Percentiles rank a stretch among this genome's conserved stretches.
These are phyloP conservation scores for Cyberlindnera saturnus DNA, from an alignment of 805 yeast genomes.

Conservation along the genomic window DNA sequence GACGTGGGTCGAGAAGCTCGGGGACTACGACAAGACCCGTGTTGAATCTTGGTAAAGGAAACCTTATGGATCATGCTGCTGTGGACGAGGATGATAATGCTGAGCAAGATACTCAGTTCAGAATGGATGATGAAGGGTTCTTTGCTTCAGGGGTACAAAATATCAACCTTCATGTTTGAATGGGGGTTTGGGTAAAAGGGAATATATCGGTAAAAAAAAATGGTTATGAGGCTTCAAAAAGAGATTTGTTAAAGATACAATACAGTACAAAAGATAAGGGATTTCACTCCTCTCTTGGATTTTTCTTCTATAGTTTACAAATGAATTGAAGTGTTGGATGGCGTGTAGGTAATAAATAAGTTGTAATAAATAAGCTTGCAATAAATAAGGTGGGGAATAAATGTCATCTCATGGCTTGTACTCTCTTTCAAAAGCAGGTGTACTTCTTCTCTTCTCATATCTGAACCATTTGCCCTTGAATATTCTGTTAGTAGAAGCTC, in stretches of 20 bases:
- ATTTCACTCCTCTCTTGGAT: background rate
- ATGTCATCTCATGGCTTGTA: slow-evolving; percentile 9
- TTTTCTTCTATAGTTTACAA: background rate
- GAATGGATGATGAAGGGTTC: slow-evolving; percentile 26
- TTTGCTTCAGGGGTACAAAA: background rate
- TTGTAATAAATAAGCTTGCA: too few relatives aligned
- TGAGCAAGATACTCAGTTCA: slow-evolving; percentile 31
- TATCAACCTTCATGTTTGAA: background rate
- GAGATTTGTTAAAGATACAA: background rate
- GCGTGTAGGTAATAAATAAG: background rate
- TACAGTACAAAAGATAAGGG: background rate
- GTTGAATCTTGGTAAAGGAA: background rate
- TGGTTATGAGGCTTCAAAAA: too few relatives aligned
- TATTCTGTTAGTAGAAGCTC: background rate
- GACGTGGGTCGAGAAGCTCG: slow-evolving; percentile 57
- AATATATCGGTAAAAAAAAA: background rate
- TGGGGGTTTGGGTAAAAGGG: background rate
- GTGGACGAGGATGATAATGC: slow-evolving; percentile 7
- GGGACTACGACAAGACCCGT: slow-evolving; percentile 11
- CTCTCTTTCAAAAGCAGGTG: slow-evolving; percentile 19
- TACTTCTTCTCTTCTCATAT: slow-evolving; percentile 18
- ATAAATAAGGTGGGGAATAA: background rate
- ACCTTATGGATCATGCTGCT: background rate
- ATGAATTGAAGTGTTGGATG: background rate
- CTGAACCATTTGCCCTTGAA: slow-evolving; percentile 19